phyloP scores from a whole-genome alignment of 768 basidiomycete genomes.

The Hericium coralloides region DNA sequence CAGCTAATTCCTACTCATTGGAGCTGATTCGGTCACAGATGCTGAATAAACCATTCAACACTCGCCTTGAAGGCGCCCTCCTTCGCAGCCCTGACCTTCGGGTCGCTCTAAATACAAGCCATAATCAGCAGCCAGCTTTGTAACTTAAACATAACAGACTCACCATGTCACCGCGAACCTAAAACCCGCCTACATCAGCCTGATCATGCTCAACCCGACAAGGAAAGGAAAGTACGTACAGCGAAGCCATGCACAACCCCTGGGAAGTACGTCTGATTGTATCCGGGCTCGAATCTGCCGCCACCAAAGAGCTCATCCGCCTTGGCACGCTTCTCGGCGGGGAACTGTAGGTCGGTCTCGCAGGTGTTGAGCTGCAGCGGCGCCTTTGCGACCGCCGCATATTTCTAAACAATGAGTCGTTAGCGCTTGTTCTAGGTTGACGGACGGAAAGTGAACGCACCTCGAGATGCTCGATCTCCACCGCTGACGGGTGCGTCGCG shows the following conservation, averaged over 20 bases:
- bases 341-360: constrained; percentile 26
- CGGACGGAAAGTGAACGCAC: constrained; percentile 5
- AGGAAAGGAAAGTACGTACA: background rate
- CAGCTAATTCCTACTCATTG: too few relatives aligned
- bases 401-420: constrained; percentile 17
- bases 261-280: constrained; percentile 25
- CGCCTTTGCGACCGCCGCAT: constrained; percentile 22
- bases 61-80: constrained; percentile 31
- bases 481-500: constrained; percentile 38
- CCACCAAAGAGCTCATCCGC: constrained; percentile 29
- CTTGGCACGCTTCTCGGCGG: constrained; percentile 21
- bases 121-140: constrained; percentile 1
- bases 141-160: constrained; percentile 12
- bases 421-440: background rate
- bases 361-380: constrained; percentile 37
- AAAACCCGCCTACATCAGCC: background rate
- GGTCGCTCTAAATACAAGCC: constrained; percentile 21
- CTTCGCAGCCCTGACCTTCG: constrained; percentile 26
- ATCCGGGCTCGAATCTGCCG: constrained; percentile 29
- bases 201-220: constrained; percentile 12
- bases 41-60: constrained; percentile 22
- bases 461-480: constrained; percentile 31
- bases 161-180: constrained; percentile 25
- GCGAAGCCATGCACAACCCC: constrained; percentile 38
- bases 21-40: background rate